Conservation (phyloP, 768 basidiomycete genomes). For the Panellus pusillus region DNA sequence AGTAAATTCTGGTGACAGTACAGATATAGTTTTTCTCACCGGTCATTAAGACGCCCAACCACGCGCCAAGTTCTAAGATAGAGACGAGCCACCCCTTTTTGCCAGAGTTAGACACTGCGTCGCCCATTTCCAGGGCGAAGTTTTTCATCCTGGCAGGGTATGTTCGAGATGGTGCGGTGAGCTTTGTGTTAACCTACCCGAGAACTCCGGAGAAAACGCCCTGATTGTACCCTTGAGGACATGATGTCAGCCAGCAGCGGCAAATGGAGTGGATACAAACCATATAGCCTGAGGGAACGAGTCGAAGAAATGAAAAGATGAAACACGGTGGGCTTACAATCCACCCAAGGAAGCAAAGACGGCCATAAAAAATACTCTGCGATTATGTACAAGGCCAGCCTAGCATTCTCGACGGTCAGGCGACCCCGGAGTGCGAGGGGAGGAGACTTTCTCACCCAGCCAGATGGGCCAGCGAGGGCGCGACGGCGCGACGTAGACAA, state of each 20-base stretch:
- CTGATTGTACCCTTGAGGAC: constrained; percentile 63
- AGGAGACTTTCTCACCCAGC: constrained; percentile 50
- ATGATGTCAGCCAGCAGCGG: neutral
- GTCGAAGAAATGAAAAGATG: constrained; percentile 3
- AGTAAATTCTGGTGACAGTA: neutral
- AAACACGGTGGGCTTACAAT: constrained; percentile 37
- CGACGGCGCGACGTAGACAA: constrained; percentile 48
- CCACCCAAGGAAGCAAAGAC: constrained; percentile 81
- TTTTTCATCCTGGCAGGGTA: constrained; percentile 32
- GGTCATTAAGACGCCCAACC: constrained; percentile 72
- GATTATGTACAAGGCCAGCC: constrained; percentile 68
- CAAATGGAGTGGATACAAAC: constrained; percentile 33
- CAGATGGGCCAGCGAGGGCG: constrained; percentile 62
- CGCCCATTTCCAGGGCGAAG: constrained; percentile 45
- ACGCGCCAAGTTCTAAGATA: constrained; percentile 59
- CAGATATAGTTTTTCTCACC: constrained; percentile 34
- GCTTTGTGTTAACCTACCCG: constrained; percentile 37
- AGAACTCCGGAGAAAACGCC: constrained; percentile 80
- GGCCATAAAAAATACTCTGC: constrained; percentile 63
- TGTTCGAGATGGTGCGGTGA: constrained; percentile 30
- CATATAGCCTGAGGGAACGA: constrained; percentile 52
- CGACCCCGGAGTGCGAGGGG: neutral
- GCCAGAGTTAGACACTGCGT: constrained; percentile 48
- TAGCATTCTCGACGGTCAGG: constrained; percentile 22
- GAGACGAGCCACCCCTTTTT: constrained; percentile 74